These are phyloP conservation scores for Tylopilus vinaceipallidus DNA, from an alignment of 768 basidiomycete genomes.

Conservation along the genomic window DNA sequence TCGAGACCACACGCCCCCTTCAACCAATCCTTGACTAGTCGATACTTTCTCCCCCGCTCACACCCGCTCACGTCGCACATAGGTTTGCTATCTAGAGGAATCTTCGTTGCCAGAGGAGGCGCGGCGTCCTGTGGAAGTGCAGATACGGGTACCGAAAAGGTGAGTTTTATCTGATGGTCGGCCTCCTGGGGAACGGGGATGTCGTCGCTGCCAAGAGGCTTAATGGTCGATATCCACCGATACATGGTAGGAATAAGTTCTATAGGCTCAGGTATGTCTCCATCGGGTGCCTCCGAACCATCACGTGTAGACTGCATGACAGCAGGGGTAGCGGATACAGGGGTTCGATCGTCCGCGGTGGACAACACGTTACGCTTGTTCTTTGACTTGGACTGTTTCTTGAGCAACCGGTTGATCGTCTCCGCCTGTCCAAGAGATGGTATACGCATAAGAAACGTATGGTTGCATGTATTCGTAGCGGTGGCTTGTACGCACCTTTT, in stretches of 20 bases:
- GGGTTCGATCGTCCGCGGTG: conserved; percentile 47
- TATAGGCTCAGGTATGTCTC: conserved; percentile 40
- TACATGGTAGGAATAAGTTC: conserved; percentile 55
- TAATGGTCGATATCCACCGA: conserved; percentile 68
- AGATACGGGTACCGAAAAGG: conserved; percentile 54
- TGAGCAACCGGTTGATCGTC: conserved; percentile 85
- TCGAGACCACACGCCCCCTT: conserved; percentile 61
- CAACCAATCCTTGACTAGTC: conserved; percentile 60
- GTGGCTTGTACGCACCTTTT: conserved; percentile 48
- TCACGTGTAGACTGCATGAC: conserved; percentile 27
- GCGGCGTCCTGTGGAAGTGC: conserved; percentile 17
- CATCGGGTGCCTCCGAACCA: conserved; percentile 35
- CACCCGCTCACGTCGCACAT: conserved; percentile 63
- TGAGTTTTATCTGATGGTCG: conserved; percentile 39
- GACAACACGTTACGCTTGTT: conserved; percentile 54
- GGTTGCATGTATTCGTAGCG: background rate
- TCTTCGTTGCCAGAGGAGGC: conserved; percentile 8
- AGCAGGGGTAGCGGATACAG: conserved; percentile 29
- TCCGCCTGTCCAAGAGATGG: conserved; percentile 56
- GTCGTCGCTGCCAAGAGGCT: conserved; percentile 14
- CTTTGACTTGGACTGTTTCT: conserved; percentile 74
- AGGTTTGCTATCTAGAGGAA: conserved; percentile 10
- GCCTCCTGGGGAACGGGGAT: conserved; percentile 2
- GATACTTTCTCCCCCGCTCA: conserved; percentile 54
- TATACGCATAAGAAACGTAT: background rate